Percentiles rank a stretch among this genome's conserved stretches.
Conservation (phyloP, 1,139 yeast genomes). For the Blastobotrys serpentis region DNA sequence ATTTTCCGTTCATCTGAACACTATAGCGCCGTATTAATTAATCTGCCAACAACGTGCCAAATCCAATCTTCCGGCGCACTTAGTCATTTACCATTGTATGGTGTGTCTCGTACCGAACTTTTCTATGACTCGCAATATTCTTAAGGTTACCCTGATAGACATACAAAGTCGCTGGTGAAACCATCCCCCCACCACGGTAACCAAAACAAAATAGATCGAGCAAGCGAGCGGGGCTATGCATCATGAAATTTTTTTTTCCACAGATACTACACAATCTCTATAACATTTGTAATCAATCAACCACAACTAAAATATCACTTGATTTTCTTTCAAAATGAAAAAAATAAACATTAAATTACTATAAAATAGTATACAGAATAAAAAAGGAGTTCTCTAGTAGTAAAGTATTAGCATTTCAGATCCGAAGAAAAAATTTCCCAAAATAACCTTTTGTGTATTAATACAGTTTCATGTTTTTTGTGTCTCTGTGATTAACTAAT, state of each 20-base stretch:
- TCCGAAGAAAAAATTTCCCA: not conserved
- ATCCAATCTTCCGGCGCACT: too few relatives aligned
- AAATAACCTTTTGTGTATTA: constrained; percentile 12
- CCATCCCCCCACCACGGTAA: not conserved
- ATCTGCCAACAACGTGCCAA: too few relatives aligned
- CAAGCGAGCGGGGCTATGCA: not conserved
- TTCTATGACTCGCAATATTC: not conserved
- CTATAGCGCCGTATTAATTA: too few relatives aligned
- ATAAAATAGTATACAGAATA: constrained; percentile 11
- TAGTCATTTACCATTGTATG: too few relatives aligned
- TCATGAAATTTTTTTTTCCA: not conserved
- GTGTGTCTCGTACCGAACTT: too few relatives aligned
- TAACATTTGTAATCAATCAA: too few relatives aligned
- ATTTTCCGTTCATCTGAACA: too few relatives aligned
- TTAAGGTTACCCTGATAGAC: not conserved
- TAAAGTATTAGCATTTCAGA: constrained; percentile 7
- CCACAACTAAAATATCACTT: too few relatives aligned
- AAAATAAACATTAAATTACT: constrained; percentile 12
- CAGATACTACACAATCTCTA: not conserved
- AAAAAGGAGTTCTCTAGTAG: constrained; percentile 11
- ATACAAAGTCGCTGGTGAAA: not conserved
- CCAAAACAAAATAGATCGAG: too few relatives aligned
- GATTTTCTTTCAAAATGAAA: too few relatives aligned
- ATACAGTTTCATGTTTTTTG: constrained; percentile 11
- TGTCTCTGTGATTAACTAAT: constrained; percentile 12